Base-by-base conservation (phyloP, 768 basidiomycete species). In the Pisolithus microcarpus region DNA sequence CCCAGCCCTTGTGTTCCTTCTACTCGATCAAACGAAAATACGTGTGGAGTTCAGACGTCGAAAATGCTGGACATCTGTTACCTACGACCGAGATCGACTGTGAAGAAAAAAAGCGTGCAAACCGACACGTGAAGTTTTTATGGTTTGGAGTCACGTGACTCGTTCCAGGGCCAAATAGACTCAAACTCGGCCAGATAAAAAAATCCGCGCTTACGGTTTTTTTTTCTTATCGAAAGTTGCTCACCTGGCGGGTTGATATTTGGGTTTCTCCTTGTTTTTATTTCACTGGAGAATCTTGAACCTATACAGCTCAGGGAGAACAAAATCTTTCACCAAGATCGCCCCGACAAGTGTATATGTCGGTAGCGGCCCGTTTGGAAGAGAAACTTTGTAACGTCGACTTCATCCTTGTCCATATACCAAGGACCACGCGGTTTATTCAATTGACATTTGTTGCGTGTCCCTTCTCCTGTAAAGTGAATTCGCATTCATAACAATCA, bases 191-290 rank as follows among this genome's bases (percentile, higher is more conserved):
- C 1, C 21, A 16, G 38, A 2, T 24, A 5, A 26, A 26, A 26
- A 26, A 26, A 26, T 26, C 26, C 26, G 26, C 26, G 26, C 26
- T 26, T 3, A 5, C 15, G 5, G 16, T 23, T 26, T 7, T 3
- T 4, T 19, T 43, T 57, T 55, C 58, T 65, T 53, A 71, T 74
- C 74, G 83, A 84, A 85, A 85, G 82, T 85, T 75, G 65, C 11
- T 34, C 75, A 85, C 84, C 82, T 82, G 71, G 70, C 65, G 62
- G 73, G 75, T 72, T 76, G 80, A 83, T 84, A 84, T 85, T 85
- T 85, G 83, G 76, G 81, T 71, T 73, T 64, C 67, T 69, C 70
- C 67, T 54, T 31, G 9, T 46, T 51, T 63, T 54, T 57, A 46
- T 54, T 53, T 56, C 39, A 73, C 70, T 57, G 71, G 69, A 68